Base-by-base conservation (phyloP, 257 asterid genomes). In the Plectranthus barbatus region DNA sequence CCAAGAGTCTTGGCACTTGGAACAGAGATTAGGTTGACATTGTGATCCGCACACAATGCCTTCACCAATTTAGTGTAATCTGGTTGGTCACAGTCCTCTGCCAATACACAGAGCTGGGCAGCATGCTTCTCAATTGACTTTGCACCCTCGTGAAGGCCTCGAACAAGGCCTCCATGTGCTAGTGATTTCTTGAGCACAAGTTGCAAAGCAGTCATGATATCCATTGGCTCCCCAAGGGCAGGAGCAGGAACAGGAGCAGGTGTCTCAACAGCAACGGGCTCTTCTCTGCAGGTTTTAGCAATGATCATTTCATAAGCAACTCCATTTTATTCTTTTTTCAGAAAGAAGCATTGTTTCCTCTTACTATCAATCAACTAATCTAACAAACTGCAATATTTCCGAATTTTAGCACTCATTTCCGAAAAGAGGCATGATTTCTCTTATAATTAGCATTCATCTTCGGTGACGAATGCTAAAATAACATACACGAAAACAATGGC, bases 151-250 rank as follows among this genome's bases (percentile, higher is more conserved):
- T 80, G 85, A 62, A 80, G 85, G 37, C 85, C 85, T 5, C 80
- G 70, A 34, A 64, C 50, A 0, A 79, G 79, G 26, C 84, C 84
- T 3, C 84, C 79, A 31, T 79, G 84, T 18, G 84, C 84, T 71
- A 71, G 46, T 0, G 83, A 67, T 74, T 79, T 79, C 13, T 68
- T 79, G 5, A 79, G 67, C 60, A 79, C 84, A 44, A 79, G 74
- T 10, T 84, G 91, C 71, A 84, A 49, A 10, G 88, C 92, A n/a
- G 92, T 77, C 84, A 80, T 74, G 45, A 76, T 78, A 50, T 83
- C 90, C 86, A 77, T 81, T 0, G 84, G 91, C 79, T 83, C 88
- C 20, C 86, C 90, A n/a, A 82, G 84, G 56, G 79, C 71, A 0
- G 85, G 80, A 24, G 74, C 76, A 4, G 74, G 56, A 7, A 60